Base-by-base conservation (phyloP, 2,329 filamentous ascomycete species). In the Truncatella angustata region DNA sequence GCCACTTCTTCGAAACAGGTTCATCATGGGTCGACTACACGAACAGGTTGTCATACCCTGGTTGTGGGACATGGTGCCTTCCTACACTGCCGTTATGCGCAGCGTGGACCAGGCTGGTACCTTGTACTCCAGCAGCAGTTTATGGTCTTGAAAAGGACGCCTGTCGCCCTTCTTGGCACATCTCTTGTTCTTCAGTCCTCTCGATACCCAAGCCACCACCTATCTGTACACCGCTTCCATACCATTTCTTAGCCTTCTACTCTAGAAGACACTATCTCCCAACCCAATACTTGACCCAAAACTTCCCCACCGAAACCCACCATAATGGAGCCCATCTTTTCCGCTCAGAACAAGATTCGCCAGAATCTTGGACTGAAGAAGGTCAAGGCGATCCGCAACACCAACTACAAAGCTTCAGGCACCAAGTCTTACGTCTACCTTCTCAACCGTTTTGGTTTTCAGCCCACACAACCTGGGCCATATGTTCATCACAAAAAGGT, bases 391-490 rank as follows among this genome's bases (percentile, higher is more conserved):
- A 69, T 81, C 26, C 74, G 74, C 59, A 87, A 87, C 69, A 70
- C 74, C 50, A 81, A 82, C 60, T 86, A 86, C 67, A 70, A 79
- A 59, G 72, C 70, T 54, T 75, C 79, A 54, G 85, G 85, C 44
- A 73, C 73, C 54, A 87, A 86, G 68, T 84, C 82, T 28, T 87
- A 88, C 61, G 78, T 84, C 58, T 77, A 76, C 58, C 68, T 80
- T 7, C 68, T 88, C 59, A 78, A 78, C 63, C 85, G 85, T 65
- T 88, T 80, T 65, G 75, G 79, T 53, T 84, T 88, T 63, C 69
- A 77, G 20, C 83, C 86, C 30, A 87, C 85, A 53, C 73, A 79
- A 56, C 76, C 78, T 1, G 84, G 86, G 4, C 85, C 83, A 6
- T 89, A 82, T 68, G 75, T 74, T 56, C 73, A 80, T 55, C 66